phyloP scores from a whole-genome alignment of 1,284 basidiomycete genomes.

The Paramarasmius palmivorus region DNA sequence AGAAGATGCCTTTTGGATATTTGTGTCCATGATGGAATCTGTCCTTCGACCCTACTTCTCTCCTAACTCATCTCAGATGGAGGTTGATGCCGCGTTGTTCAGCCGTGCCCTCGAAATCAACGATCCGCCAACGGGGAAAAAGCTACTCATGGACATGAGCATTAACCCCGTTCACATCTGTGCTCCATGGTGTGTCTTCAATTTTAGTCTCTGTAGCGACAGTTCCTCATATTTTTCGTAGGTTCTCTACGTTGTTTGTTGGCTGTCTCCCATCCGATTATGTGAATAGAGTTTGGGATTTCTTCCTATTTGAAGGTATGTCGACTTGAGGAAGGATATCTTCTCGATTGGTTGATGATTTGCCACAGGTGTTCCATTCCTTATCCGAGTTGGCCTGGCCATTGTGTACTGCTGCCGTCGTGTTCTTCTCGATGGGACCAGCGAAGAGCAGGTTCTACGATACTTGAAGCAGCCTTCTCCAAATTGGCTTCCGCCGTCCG shows the following conservation, averaged over 20 bases:
- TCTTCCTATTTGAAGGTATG: slow-evolving; percentile 85
- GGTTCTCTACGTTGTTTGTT: slow-evolving; percentile 76
- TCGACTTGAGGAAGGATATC: neutral
- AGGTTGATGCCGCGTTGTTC: slow-evolving; percentile 82
- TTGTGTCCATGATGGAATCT: slow-evolving; percentile 81
- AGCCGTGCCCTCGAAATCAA: slow-evolving; percentile 69
- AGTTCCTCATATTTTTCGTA: slow-evolving; percentile 25
- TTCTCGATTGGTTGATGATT: neutral
- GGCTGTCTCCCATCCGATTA: slow-evolving; percentile 78
- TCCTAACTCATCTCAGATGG: slow-evolving; percentile 67
- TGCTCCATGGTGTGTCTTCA: slow-evolving; percentile 55
- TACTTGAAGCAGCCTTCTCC: slow-evolving; percentile 54
- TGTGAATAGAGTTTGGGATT: slow-evolving; percentile 82
- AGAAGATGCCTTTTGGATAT: slow-evolving; percentile 94
- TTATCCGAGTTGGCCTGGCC: slow-evolving; percentile 80
- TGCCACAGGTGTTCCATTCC: slow-evolving; percentile 69
- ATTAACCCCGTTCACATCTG: slow-evolving; percentile 60
- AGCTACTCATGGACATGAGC: slow-evolving; percentile 65
- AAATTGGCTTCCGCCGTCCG: slow-evolving; percentile 51
- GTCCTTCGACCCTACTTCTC: slow-evolving; percentile 83
- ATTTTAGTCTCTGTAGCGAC: neutral
- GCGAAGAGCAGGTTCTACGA: slow-evolving; percentile 50
- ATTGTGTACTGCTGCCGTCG: slow-evolving; percentile 69
- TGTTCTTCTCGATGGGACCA: slow-evolving; percentile 51
- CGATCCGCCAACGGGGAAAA: slow-evolving; percentile 66